phyloP scores from a whole-genome alignment of 805 yeast genomes.

The Candida fluviatilis region DNA sequence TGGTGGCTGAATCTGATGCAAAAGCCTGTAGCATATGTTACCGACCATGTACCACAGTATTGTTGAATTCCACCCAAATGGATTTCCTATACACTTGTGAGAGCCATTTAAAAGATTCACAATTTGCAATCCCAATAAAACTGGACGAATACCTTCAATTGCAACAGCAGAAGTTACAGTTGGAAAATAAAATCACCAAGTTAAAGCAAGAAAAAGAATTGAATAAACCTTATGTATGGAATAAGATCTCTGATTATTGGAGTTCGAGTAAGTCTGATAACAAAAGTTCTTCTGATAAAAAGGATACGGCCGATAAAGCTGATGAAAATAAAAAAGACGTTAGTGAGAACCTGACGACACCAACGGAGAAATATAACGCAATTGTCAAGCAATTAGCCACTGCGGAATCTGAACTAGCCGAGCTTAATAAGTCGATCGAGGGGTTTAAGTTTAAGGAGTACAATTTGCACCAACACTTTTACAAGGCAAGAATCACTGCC shows the following conservation, averaged over 20 bases:
- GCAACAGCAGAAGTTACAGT: slow-evolving; percentile 15
- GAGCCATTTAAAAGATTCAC: slow-evolving; percentile 42
- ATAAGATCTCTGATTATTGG: slow-evolving; percentile 18
- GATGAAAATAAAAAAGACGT: slow-evolving; percentile 7
- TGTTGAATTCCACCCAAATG: slow-evolving; percentile 40
- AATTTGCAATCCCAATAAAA: slow-evolving; percentile 40
- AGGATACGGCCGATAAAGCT: slow-evolving; percentile 14
- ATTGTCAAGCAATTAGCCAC: slow-evolving; percentile 13
- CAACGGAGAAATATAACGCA: slow-evolving; percentile 13
- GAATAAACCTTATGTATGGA: slow-evolving; percentile 34
- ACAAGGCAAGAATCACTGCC: slow-evolving; percentile 35
- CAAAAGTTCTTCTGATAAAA: too few species aligned
- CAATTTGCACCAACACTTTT: slow-evolving; percentile 38
- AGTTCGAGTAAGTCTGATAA: slow-evolving; percentile 7
- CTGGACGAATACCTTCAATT: slow-evolving; percentile 31
- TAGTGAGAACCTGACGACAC: slow-evolving; percentile 9
- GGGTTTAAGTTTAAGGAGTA: slow-evolving; percentile 34
- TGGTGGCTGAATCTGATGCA: slow-evolving; percentile 38
- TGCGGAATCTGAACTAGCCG: slow-evolving; percentile 16
- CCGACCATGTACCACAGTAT: slow-evolving; percentile 44
- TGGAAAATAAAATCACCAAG: slow-evolving; percentile 15
- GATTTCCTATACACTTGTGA: slow-evolving; percentile 55
- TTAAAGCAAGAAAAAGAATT: slow-evolving; percentile 20
- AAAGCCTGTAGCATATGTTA: slow-evolving; percentile 50
- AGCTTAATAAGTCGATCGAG: slow-evolving; percentile 17